These are phyloP conservation scores for Botrytis sinoallii DNA, from an alignment of 2,329 filamentous ascomycete species.

Conservation along the genomic window DNA sequence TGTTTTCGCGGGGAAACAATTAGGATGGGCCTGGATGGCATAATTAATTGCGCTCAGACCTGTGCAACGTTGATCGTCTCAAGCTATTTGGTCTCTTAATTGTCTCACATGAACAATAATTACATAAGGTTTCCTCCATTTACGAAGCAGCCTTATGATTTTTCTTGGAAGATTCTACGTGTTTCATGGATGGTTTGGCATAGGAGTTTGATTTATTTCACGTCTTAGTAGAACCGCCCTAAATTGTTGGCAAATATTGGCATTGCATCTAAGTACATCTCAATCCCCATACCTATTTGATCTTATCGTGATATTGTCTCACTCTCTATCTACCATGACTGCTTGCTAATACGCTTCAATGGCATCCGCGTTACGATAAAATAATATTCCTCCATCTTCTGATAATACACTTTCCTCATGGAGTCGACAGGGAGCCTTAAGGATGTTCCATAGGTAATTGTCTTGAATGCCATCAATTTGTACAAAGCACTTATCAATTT, in stretches of 20 bases:
- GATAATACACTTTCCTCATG: neutral
- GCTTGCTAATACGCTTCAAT: neutral
- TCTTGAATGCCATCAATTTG: neutral
- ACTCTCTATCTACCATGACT: neutral
- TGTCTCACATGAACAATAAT: neutral
- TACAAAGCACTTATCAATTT: neutral
- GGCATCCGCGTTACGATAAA: neutral
- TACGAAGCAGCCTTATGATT: neutral
- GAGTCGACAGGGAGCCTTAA: neutral
- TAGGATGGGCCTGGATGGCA: neutral
- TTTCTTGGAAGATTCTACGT: neutral
- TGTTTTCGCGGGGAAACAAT: neutral
- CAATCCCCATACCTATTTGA: neutral
- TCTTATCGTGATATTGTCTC: neutral
- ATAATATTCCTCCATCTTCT: neutral
- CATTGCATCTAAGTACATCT: neutral
- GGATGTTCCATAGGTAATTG: slow-evolving; percentile 7
- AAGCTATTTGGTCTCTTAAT: neutral
- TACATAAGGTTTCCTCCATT: neutral
- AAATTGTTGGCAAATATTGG: neutral
- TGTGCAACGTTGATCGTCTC: neutral
- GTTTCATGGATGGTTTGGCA: slow-evolving; percentile 3
- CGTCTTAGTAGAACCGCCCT: neutral
- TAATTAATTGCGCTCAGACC: neutral
- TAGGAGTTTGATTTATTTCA: neutral